These are phyloP conservation scores for Sporopachydermia lactativora DNA, from an alignment of 805 yeast species.

Conservation along the genomic window DNA sequence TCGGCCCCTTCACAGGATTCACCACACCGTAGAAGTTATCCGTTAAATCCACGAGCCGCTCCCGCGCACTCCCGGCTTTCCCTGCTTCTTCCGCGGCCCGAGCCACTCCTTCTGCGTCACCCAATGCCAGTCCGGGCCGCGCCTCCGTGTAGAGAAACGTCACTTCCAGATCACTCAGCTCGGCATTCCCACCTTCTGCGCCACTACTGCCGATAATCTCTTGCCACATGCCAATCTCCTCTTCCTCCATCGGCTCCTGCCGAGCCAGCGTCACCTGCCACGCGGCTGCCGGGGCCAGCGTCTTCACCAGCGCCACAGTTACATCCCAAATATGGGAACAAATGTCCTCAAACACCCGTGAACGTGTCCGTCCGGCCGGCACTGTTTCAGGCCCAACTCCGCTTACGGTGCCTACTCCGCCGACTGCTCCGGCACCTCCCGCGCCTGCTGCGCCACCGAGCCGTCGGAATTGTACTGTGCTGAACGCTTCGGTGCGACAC, in stretches of 20 bases:
- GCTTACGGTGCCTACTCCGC: conserved; percentile 1
- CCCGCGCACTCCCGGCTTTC: background rate
- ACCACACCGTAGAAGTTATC: conserved; percentile 18
- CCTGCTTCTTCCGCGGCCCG: too few species aligned
- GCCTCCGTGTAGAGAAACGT: background rate
- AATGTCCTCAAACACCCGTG: conserved; percentile 16
- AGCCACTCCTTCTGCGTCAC: background rate
- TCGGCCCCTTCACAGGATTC: conserved; percentile 8
- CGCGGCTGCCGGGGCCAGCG: conserved; percentile 8
- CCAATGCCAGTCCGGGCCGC: background rate
- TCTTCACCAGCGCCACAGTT: conserved; percentile 13
- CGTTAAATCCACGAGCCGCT: conserved; percentile 14
- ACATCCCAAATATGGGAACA: conserved; percentile 20
- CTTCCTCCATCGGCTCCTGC: conserved; percentile 19
- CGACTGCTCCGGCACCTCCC: background rate
- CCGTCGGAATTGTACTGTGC: conserved; percentile 9
- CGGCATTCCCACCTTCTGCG: background rate
- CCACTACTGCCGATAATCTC: conserved; percentile 5
- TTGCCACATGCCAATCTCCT: conserved; percentile 19
- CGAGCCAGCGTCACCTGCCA: conserved; percentile 23
- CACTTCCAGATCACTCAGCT: background rate
- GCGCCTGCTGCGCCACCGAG: conserved; percentile 6
- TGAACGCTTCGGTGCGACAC: conserved; percentile 41
- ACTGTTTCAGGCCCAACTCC: conserved; percentile 4
- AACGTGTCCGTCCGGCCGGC: conserved; percentile 5